Evolutionary conservation across 129 eudicot species (phyloP).

Genomic region (Cynara cardunculus): DNA sequence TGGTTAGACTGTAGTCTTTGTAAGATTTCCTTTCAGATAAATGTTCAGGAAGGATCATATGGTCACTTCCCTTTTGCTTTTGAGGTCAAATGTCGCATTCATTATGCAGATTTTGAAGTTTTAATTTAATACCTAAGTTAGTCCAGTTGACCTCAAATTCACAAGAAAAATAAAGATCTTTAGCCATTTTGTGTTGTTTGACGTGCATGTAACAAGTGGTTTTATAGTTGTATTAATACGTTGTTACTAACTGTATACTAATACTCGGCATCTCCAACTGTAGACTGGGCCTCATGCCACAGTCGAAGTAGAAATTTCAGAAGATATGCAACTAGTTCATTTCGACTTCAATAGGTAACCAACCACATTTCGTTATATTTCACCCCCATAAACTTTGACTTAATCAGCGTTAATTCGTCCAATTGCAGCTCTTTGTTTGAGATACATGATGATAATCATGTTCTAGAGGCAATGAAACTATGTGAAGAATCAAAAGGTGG

Average conservation of each 20-base stretch:
- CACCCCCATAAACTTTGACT: not conserved
- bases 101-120: not conserved
- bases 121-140: too few relatives aligned
- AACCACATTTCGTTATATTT: not conserved
- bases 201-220: not conserved
- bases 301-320: constrained; percentile 77
- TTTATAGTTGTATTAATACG: too few relatives aligned
- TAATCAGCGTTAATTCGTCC: not conserved
- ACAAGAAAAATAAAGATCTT: not conserved
- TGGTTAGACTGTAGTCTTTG: too few relatives aligned
- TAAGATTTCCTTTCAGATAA: too few relatives aligned
- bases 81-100: not conserved
- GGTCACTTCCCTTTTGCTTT: too few relatives aligned
- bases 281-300: constrained; percentile 76
- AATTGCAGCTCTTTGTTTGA: constrained; percentile 52
- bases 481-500: constrained; percentile 34
- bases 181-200: not conserved
- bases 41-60: not conserved
- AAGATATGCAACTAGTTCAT: constrained; percentile 73
- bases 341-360: constrained; percentile 67
- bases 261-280: constrained; percentile 9
- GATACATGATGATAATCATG: constrained; percentile 49
- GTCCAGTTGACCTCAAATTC: not conserved
- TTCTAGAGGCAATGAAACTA: constrained; percentile 59
- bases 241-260: not conserved